These are phyloP conservation scores for Nematodospora valgi DNA, from an alignment of 805 yeast genomes.

Conservation along the genomic window DNA sequence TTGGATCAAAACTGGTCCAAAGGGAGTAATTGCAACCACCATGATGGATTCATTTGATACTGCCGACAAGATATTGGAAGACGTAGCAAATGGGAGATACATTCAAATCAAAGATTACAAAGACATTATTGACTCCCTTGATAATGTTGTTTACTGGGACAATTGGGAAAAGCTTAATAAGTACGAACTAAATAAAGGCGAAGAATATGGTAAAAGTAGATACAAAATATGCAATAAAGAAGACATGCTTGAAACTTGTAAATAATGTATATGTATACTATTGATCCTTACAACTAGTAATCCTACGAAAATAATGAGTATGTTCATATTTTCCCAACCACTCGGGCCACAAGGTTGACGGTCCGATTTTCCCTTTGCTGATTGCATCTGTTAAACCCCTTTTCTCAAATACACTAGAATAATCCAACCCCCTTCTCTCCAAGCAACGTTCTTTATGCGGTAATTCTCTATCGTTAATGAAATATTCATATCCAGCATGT, in stretches of 20 bases:
- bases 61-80: constrained; percentile 61
- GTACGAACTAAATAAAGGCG: constrained; percentile 51
- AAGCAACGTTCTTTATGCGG: constrained; percentile 32
- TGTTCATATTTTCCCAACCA: constrained; percentile 27
- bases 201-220: constrained; percentile 47
- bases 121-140: constrained; percentile 11
- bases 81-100: constrained; percentile 36
- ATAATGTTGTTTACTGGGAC: constrained; percentile 50
- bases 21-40: constrained; percentile 88
- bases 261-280: constrained; percentile 10
- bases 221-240: constrained; percentile 49
- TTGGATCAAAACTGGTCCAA: constrained; percentile 85
- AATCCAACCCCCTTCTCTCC: constrained; percentile 11
- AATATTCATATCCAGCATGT: constrained; percentile 53
- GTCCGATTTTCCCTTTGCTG: constrained; percentile 8
- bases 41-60: constrained; percentile 80
- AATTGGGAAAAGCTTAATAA: constrained; percentile 62
- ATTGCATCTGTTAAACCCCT: not conserved
- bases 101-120: constrained; percentile 18
- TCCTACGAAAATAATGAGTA: constrained; percentile 25
- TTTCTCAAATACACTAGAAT: constrained; percentile 2
- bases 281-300: constrained; percentile 26
- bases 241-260: constrained; percentile 46
- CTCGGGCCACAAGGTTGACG: constrained; percentile 19
- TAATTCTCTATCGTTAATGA: constrained; percentile 34